Evolutionary conservation across 805 yeast genomes (phyloP).

Genomic region (Metschnikowia rubicola): DNA sequence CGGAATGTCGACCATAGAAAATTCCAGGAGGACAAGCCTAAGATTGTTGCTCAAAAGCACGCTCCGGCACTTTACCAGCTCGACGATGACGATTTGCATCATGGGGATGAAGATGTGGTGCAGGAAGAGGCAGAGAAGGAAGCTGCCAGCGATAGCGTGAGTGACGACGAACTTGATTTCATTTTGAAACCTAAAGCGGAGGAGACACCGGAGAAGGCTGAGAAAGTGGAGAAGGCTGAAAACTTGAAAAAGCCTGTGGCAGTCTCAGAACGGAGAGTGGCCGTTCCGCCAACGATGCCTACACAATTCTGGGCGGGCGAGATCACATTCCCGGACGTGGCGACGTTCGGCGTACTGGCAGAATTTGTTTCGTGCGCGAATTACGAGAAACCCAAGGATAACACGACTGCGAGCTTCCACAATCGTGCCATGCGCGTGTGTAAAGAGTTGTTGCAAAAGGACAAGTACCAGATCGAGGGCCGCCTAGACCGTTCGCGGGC

Average conservation of each 20-base stretch:
- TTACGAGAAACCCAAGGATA: slow-evolving; percentile 20
- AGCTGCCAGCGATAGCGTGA: slow-evolving; percentile 3
- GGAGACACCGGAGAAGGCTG: neutral
- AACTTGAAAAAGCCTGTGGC: neutral
- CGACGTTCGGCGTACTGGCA: slow-evolving; percentile 38
- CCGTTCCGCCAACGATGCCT: slow-evolving; percentile 17
- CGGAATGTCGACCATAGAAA: slow-evolving; percentile 37
- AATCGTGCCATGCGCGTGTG: slow-evolving; percentile 26
- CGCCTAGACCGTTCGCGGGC: slow-evolving; percentile 55
- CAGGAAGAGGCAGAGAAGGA: neutral
- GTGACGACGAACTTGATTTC: slow-evolving; percentile 34
- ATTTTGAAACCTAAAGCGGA: slow-evolving; percentile 22
- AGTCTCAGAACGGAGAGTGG: neutral
- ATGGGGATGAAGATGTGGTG: slow-evolving; percentile 15
- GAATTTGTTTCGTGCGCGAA: slow-evolving; percentile 37
- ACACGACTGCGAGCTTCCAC: slow-evolving; percentile 17
- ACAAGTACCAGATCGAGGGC: slow-evolving; percentile 54
- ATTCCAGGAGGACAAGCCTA: slow-evolving; percentile 21
- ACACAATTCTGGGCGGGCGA: slow-evolving; percentile 43
- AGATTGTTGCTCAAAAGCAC: neutral
- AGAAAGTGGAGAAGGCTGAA: neutral
- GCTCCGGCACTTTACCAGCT: slow-evolving; percentile 12
- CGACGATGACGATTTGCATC: slow-evolving; percentile 21
- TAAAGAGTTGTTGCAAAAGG: slow-evolving; percentile 27
- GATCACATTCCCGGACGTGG: slow-evolving; percentile 48